These are phyloP conservation scores for Emmonsiellopsis sp. DNA, from an alignment of 2,329 filamentous ascomycete genomes.

Conservation along the genomic window DNA sequence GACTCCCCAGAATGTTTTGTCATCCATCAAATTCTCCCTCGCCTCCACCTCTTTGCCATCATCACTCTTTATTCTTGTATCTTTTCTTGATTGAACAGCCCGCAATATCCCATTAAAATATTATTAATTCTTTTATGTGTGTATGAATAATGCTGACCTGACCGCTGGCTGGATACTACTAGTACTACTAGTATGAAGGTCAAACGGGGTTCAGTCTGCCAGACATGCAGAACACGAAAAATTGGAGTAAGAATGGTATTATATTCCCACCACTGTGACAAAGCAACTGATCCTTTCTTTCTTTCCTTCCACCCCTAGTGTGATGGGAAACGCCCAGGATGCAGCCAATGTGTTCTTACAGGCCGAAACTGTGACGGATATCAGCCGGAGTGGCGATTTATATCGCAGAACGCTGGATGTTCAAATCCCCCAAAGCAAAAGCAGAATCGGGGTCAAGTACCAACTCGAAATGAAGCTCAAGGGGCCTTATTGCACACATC, in stretches of 20 bases:
- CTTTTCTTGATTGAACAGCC: too few species aligned
- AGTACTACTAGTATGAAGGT: conserved; percentile 9
- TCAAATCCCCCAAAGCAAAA: not conserved
- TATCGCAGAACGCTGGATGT: conserved; percentile 4
- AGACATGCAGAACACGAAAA: conserved; percentile 14
- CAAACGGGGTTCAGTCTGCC: conserved; percentile 11
- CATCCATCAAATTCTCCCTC: too few species aligned
- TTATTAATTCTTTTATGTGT: not conserved
- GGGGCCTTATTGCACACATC: not conserved
- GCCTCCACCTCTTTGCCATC: too few species aligned
- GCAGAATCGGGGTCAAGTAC: not conserved
- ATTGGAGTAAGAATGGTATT: conserved; percentile 10
- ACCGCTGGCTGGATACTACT: not conserved
- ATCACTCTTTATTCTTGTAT: too few species aligned
- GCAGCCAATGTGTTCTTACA: conserved; percentile 17
- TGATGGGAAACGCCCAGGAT: conserved; percentile 18
- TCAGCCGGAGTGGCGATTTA: conserved; percentile 13
- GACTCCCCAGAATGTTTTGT: too few species aligned
- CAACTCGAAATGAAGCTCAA: not conserved
- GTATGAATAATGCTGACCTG: not conserved
- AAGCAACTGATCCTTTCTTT: not conserved
- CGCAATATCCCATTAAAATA: too few species aligned
- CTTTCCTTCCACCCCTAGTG: conserved; percentile 9
- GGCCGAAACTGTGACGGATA: conserved; percentile 18
- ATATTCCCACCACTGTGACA: too few species aligned